Evolutionary conservation across 371 early-diverging fungal genomes (phyloP).

Genomic region (Cokeromyces recurvatus): DNA sequence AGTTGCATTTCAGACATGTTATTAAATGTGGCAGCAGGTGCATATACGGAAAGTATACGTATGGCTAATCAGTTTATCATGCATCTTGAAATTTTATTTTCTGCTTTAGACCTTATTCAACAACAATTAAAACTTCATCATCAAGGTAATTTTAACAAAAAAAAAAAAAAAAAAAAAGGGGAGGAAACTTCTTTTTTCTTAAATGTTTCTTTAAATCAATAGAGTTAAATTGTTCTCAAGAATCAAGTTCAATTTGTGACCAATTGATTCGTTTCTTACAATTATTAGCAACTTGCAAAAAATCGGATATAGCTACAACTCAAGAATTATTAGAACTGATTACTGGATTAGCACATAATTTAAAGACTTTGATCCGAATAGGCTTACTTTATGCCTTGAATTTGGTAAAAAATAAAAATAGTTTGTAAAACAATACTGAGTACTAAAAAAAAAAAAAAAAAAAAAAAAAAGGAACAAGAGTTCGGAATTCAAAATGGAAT

Average conservation of each 20-base stretch:
- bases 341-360: slow-evolving; percentile 58
- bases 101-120: slow-evolving; percentile 71
- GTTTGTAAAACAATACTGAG: not conserved
- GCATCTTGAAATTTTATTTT: slow-evolving; percentile 88
- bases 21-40: slow-evolving; percentile 82
- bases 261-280: slow-evolving; percentile 30
- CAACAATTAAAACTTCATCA: slow-evolving; percentile 18
- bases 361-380: slow-evolving; percentile 63
- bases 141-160: slow-evolving; percentile 6
- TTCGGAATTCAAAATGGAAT: slow-evolving; percentile 35
- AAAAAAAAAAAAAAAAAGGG: too few species aligned
- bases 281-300: slow-evolving; percentile 53
- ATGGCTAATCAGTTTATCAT: slow-evolving; percentile 86
- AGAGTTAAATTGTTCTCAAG: slow-evolving; percentile 68
- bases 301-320: slow-evolving; percentile 63
- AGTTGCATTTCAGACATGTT: slow-evolving; percentile 96
- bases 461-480: slow-evolving; percentile 28
- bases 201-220: not conserved
- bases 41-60: slow-evolving; percentile 77
- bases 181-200: not conserved
- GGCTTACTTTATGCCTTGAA: slow-evolving; percentile 83
- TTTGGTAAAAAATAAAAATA: slow-evolving; percentile 54
- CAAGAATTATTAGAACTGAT: slow-evolving; percentile 86
- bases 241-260: slow-evolving; percentile 51
- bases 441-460: too few species aligned